Base-by-base conservation (phyloP, 2,329 filamentous ascomycete genomes). In the Byssothecium circinans region DNA sequence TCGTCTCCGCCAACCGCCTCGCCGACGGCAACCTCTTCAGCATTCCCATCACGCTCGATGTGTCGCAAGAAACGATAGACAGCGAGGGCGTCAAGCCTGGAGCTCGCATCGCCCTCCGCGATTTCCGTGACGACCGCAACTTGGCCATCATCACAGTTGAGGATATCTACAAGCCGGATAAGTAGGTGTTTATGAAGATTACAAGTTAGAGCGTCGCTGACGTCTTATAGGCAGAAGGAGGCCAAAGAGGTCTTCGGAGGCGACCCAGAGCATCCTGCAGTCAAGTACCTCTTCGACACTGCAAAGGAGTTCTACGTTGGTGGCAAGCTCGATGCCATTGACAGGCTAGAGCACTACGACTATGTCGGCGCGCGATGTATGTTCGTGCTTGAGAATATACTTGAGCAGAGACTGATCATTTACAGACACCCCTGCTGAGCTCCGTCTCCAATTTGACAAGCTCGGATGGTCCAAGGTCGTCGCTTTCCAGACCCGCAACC, bases 401-500 rank as follows among this genome's bases (percentile, higher is more conserved):
- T 35, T 8, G 8, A 23, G 2, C n/a, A 19, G 10, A 29, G 17
- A 18, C 38, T 41, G 17, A 41, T 32, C 2, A 12, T 19, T 12
- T 2, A 17, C 41, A 91, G 88, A 92, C 78, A 95, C 94, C 10
- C 94, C 94, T 56, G 87, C 94, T 40, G 94, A 99, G 78, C 82
- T 99, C 65, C 89, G 94, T 65, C 80, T 89, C 57, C 92, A 97
- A 81, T 99, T 99, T 71, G 94, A 97, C 82, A 99, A 99, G 84
- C 90, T 99, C 64, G 94, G 94, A 77, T 99, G 94, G 94, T 86
- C 88, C 74, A 87, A 87, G 74, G 92, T 99, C 62, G 94, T 99
- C 57, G 94, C 94, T 69, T 99, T 99, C 87, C 94, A 99, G 82
- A 99, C 94, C 58, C 62, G 67, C 74, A 99, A 99, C 79, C 94